A percentile compares a stretch with the other conserved stretches of the same genome.
Evolutionary conservation across 345 rosid genomes (phyloP).

Genomic region (Hibiscus mutabilis): DNA sequence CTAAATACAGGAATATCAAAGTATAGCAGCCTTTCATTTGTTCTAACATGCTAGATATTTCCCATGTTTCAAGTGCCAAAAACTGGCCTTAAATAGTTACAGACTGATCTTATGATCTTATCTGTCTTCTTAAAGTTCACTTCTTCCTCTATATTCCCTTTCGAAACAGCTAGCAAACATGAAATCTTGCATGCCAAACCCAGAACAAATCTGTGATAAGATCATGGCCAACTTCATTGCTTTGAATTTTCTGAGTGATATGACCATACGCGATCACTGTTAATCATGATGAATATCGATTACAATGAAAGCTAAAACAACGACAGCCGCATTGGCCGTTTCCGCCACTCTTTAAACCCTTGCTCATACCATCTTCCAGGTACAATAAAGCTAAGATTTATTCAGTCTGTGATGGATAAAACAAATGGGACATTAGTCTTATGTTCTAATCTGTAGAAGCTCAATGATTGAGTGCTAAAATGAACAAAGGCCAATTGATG

Average conservation of each 20-base stretch:
- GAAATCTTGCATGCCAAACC: neutral
- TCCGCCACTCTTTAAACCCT: too few relatives aligned
- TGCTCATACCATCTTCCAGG: too few relatives aligned
- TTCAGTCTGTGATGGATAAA: too few relatives aligned
- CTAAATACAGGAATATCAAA: neutral
- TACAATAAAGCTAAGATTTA: too few relatives aligned
- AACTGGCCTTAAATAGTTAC: neutral
- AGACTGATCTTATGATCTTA: neutral
- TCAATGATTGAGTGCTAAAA: neutral
- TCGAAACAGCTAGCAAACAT: neutral
- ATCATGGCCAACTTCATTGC: neutral
- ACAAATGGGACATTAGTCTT: neutral
- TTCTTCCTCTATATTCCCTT: neutral
- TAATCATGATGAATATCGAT: neutral
- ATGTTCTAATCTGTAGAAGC: neutral
- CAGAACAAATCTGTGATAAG: neutral
- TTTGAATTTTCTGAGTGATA: neutral
- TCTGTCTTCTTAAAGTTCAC: constrained; percentile 5
- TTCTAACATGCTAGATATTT: neutral
- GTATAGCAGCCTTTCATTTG: neutral
- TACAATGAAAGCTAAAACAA: neutral
- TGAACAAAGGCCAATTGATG: neutral
- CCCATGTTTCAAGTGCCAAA: constrained; percentile 26
- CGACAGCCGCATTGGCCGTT: too few relatives aligned
- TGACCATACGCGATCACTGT: neutral